Conservation (phyloP, 1,284 basidiomycete genomes). For the Ganoderma resinaceum region DNA sequence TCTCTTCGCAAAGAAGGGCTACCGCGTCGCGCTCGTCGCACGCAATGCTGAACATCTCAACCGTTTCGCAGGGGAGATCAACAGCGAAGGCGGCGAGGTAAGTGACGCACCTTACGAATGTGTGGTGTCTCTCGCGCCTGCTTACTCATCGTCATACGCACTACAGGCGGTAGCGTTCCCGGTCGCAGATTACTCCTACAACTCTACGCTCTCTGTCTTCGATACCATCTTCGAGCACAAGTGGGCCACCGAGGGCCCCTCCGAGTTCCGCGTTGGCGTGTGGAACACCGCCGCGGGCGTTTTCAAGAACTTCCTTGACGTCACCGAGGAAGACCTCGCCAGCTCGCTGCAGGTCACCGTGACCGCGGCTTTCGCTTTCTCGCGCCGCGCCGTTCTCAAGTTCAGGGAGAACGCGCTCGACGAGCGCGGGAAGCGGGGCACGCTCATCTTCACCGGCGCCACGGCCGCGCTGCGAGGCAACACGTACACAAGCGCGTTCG, state of each 20-base stretch:
- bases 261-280: constrained; percentile 66
- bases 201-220: constrained; percentile 61
- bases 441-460: constrained; percentile 80
- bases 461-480: constrained; percentile 75
- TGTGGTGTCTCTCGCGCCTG: background rate
- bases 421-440: constrained; percentile 56
- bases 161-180: constrained; percentile 67
- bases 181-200: constrained; percentile 58
- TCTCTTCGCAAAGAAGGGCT: constrained; percentile 68
- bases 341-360: constrained; percentile 58
- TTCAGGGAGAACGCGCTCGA: constrained; percentile 67
- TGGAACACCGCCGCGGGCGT: constrained; percentile 67
- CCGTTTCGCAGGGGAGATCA: constrained; percentile 61
- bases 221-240: constrained; percentile 51
- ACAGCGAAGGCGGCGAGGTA: constrained; percentile 63
- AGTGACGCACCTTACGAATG: constrained; percentile 13
- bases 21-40: constrained; percentile 72
- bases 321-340: constrained; percentile 65
- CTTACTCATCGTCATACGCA: background rate
- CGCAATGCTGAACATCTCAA: constrained; percentile 62
- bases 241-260: constrained; percentile 48
- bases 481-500: constrained; percentile 65
- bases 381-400: constrained; percentile 63
- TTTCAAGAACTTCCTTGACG: constrained; percentile 71
- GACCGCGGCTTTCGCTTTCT: constrained; percentile 70